Evolutionary conservation across 106 monocot genomes (phyloP).

Genomic region (Dactylorhiza incarnata): DNA sequence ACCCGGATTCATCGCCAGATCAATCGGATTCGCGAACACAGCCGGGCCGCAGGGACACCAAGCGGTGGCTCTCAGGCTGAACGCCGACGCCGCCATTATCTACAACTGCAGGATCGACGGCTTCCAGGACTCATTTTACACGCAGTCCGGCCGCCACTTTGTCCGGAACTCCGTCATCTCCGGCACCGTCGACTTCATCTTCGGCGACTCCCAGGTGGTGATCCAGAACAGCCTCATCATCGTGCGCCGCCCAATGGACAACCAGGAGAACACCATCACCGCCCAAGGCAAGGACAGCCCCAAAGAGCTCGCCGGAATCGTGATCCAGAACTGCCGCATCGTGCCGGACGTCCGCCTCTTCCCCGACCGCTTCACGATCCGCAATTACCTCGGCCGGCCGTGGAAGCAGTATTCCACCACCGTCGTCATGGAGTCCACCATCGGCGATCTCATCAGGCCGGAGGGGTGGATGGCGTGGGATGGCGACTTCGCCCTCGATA

Average conservation of each 20-base stretch:
- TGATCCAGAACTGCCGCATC: constrained; percentile 32
- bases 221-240: constrained; percentile 47
- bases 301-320: constrained; percentile 30
- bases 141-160: constrained; percentile 29
- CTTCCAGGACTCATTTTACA: constrained; percentile 44
- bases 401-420: constrained; percentile 32
- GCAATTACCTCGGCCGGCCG: constrained; percentile 31
- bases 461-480: constrained; percentile 31
- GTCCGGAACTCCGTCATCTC: constrained; percentile 35
- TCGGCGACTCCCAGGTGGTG: constrained; percentile 28
- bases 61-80: constrained; percentile 32
- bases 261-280: constrained; percentile 45
- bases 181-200: constrained; percentile 58
- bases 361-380: constrained; percentile 13
- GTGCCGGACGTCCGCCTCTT: constrained; percentile 14
- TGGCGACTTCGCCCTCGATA: constrained; percentile 4
- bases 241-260: constrained; percentile 26
- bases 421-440: constrained; percentile 26
- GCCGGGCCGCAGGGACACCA: constrained; percentile 44
- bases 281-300: constrained; percentile 33
- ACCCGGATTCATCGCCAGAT: constrained; percentile 24
- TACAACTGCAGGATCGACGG: constrained; percentile 44
- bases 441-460: constrained; percentile 26
- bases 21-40: constrained; percentile 43
- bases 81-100: constrained; percentile 28